These are phyloP conservation scores for Linum usitatissimum DNA, from an alignment of 345 rosid genomes.

Conservation along the genomic window DNA sequence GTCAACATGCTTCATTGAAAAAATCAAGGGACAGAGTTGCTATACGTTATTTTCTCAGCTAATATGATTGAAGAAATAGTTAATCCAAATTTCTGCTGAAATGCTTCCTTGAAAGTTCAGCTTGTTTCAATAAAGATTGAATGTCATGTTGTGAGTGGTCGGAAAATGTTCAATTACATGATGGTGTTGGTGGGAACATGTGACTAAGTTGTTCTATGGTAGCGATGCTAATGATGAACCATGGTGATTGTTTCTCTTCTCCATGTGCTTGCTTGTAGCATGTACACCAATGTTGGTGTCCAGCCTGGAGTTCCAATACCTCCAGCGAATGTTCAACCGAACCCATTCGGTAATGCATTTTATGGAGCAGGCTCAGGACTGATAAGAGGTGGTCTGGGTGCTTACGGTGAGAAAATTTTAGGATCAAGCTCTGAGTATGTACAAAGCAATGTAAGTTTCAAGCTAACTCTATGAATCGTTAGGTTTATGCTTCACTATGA, in stretches of 20 bases:
- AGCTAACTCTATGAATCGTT: conserved; percentile 1
- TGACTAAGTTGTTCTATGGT: too few relatives aligned
- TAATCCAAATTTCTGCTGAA: neutral
- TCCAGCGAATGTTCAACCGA: conserved; percentile 53
- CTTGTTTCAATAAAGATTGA: neutral
- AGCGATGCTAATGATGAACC: too few relatives aligned
- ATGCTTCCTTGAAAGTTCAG: neutral
- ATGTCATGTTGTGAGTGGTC: neutral
- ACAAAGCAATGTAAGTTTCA: conserved; percentile 86
- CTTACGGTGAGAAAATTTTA: conserved; percentile 79
- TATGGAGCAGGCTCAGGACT: conserved; percentile 94
- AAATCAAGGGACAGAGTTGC: neutral
- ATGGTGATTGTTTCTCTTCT: neutral
- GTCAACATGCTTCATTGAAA: neutral
- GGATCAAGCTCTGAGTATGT: conserved; percentile 96
- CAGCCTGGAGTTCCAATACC: conserved; percentile 67
- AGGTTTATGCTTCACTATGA: neutral
- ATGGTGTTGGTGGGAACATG: too few relatives aligned
- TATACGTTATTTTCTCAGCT: too few relatives aligned
- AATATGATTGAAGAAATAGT: neutral
- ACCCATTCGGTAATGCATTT: conserved; percentile 80
- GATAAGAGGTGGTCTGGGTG: conserved; percentile 81
- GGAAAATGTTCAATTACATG: too few relatives aligned
- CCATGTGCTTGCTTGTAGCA: conserved; percentile 9
- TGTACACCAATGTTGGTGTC: conserved; percentile 61